These are phyloP conservation scores for Fusarium sp. DNA, from an alignment of 2,329 filamentous ascomycete genomes.

Conservation along the genomic window DNA sequence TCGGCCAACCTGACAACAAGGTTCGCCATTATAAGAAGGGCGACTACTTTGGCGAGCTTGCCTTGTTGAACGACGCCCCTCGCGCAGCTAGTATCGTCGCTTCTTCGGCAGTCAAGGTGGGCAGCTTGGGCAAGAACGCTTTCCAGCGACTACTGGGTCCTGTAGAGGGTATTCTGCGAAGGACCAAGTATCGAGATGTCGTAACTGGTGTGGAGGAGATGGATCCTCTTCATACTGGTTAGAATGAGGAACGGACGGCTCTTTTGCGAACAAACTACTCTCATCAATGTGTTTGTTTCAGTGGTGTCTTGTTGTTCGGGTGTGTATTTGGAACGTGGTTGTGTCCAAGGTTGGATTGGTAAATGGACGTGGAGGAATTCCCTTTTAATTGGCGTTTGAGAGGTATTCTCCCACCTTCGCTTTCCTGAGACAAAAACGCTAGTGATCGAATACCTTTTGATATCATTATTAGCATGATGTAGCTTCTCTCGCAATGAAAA, in stretches of 20 bases:
- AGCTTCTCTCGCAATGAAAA: conserved; percentile 16
- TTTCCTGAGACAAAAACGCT: conserved; percentile 53
- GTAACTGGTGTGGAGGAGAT: conserved; percentile 74
- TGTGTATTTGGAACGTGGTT: conserved; percentile 27
- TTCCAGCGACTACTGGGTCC: conserved; percentile 94
- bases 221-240: conserved; percentile 70
- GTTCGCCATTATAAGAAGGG: conserved; percentile 90
- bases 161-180: conserved; percentile 93
- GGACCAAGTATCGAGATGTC: conserved; percentile 74
- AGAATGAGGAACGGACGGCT: conserved; percentile 14
- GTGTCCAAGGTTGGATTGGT: conserved; percentile 31
- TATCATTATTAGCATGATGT: conserved; percentile 31
- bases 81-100: conserved; percentile 90
- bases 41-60: conserved; percentile 97
- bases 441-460: conserved; percentile 55
- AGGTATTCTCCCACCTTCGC: conserved; percentile 51
- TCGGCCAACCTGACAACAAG: conserved; percentile 75
- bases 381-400: conserved; percentile 48
- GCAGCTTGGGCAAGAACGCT: conserved; percentile 90
- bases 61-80: conserved; percentile 91
- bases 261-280: conserved; percentile 10
- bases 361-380: conserved; percentile 38
- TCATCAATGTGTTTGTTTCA: conserved; percentile 12
- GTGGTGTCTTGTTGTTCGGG: conserved; percentile 24
- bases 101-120: conserved; percentile 90